A percentile compares a stretch with the other conserved stretches of the same genome.
phyloP scores from a whole-genome alignment of 202 grass and related monocot species.

The Dendrocalamus latiflorus region DNA sequence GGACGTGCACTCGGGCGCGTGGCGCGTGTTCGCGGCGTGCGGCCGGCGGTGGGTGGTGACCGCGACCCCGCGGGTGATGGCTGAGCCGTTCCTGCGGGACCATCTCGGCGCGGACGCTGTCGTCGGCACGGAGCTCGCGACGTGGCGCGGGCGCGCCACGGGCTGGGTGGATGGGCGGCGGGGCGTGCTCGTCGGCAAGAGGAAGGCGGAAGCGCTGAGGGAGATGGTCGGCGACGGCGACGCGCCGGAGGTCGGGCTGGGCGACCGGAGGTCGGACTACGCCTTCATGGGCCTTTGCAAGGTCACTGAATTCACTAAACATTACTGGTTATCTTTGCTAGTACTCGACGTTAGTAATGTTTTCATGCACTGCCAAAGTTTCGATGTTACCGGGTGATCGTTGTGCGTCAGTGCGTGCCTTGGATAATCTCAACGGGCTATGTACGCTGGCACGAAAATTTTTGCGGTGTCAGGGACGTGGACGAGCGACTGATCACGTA shows the following conservation, averaged over 20 bases:
- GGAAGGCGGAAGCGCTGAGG: constrained; percentile 47
- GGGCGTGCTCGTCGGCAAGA: constrained; percentile 46
- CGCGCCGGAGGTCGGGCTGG: constrained; percentile 38
- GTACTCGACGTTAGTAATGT: too few species aligned
- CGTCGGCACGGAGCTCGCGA: constrained; percentile 53
- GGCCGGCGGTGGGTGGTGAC: constrained; percentile 46
- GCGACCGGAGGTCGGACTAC: too few species aligned
- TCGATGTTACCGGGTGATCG: too few species aligned
- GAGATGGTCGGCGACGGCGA: constrained; percentile 30
- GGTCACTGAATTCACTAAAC: constrained; percentile 3
- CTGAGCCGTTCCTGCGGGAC: constrained; percentile 55
- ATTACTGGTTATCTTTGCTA: too few species aligned
- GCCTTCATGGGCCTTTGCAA: constrained; percentile 65
- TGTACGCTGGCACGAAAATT: too few species aligned
- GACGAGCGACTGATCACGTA: too few species aligned
- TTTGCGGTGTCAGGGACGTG: too few species aligned
- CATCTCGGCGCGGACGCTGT: constrained; percentile 52
- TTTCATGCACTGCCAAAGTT: too few species aligned
- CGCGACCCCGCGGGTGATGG: constrained; percentile 44
- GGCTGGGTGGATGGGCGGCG: constrained; percentile 31
- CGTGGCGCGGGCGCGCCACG: constrained; percentile 45
- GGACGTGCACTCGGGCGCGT: constrained; percentile 60
- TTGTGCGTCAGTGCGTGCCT: too few species aligned
- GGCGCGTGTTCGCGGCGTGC: constrained; percentile 53
- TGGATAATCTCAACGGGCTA: too few species aligned